A percentile compares a stretch with the other conserved stretches of the same genome.
These are phyloP conservation scores for Inosperma sp. DNA, from an alignment of 768 basidiomycete genomes.

Conservation along the genomic window DNA sequence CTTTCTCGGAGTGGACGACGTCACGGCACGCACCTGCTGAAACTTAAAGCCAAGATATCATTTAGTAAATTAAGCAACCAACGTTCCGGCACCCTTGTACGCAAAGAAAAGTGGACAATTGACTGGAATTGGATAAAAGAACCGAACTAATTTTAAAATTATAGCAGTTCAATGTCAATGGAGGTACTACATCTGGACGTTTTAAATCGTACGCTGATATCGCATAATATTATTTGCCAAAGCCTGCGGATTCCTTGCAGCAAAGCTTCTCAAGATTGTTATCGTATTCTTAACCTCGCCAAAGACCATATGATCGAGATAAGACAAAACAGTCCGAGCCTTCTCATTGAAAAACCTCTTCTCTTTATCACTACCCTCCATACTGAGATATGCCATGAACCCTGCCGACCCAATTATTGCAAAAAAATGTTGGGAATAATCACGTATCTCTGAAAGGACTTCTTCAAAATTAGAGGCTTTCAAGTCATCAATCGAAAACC, in stretches of 20 bases:
- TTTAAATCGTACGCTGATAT: neutral
- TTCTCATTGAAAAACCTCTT: neutral
- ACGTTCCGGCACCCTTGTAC: too few relatives aligned
- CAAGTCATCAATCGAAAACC: neutral
- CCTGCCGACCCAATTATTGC: neutral
- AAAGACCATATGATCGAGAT: neutral
- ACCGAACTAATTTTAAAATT: too few relatives aligned
- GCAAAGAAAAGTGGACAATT: too few relatives aligned
- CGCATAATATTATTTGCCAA: neutral
- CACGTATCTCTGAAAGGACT: neutral
- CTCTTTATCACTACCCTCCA: neutral
- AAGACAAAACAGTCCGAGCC: neutral
- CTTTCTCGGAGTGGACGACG: too few relatives aligned
- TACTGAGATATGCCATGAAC: neutral
- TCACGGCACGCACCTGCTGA: too few relatives aligned
- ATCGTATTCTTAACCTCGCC: neutral
- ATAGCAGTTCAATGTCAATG: too few relatives aligned
- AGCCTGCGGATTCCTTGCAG: neutral
- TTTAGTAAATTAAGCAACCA: too few relatives aligned
- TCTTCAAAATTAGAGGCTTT: neutral
- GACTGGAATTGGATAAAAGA: too few relatives aligned
- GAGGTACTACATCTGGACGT: too few relatives aligned
- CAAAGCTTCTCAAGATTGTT: neutral
- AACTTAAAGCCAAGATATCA: slow-evolving; percentile 92
- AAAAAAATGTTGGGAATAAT: neutral